Percentiles rank a stretch among this genome's conserved stretches.
phyloP scores from a whole-genome alignment of 2,329 filamentous ascomycete species.

The Raffaelea arxii region DNA sequence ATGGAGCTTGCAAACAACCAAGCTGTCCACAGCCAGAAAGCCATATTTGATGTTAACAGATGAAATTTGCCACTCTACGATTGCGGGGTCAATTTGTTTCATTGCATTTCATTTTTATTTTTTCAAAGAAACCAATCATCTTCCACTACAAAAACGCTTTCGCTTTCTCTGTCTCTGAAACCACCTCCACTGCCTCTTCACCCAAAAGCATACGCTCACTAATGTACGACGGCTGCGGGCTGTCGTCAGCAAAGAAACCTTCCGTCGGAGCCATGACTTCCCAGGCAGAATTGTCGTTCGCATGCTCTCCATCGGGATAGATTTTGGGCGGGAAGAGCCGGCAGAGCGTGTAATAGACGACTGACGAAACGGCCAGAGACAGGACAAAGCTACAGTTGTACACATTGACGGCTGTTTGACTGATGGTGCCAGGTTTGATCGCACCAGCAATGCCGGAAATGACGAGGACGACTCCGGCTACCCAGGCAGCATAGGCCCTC shows the following conservation, averaged over 20 bases:
- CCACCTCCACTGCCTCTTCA: too few relatives aligned
- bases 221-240: background rate
- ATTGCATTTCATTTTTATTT: too few relatives aligned
- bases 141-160: too few relatives aligned
- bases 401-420: constrained; percentile 18
- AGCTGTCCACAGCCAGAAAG: too few relatives aligned
- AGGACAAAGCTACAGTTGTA: constrained; percentile 9
- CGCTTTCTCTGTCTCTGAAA: too few relatives aligned
- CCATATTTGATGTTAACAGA: too few relatives aligned
- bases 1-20: too few relatives aligned
- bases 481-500: constrained; percentile 22
- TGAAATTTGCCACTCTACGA: too few relatives aligned
- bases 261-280: background rate
- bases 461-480: constrained; percentile 21
- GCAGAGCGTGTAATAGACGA: constrained; percentile 52
- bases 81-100: too few relatives aligned
- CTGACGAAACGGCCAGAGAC: constrained; percentile 64
- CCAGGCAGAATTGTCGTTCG: background rate
- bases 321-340: background rate
- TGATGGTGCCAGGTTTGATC: constrained; percentile 17
- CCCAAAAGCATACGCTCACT: background rate
- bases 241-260: constrained; percentile 2
- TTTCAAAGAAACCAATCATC: too few relatives aligned
- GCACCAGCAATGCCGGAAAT: constrained; percentile 24
- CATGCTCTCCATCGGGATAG: background rate